Conservation (phyloP, 1,284 basidiomycete genomes). For the Ustilago xerochloae region DNA sequence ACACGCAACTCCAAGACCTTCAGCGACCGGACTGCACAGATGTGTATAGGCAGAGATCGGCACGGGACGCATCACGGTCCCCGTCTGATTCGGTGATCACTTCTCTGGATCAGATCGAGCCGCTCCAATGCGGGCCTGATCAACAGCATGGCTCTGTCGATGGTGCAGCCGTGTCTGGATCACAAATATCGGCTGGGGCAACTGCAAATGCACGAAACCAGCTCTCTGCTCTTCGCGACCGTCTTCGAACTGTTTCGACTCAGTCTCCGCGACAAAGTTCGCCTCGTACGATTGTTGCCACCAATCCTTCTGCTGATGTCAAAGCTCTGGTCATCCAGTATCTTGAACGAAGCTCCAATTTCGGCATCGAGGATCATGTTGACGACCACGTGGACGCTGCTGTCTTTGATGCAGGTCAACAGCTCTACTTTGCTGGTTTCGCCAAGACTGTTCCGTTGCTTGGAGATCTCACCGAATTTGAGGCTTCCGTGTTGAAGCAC, state of each 20-base stretch:
- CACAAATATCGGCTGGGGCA: neutral
- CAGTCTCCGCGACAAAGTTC: too few relatives aligned
- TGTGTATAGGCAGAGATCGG: too few relatives aligned
- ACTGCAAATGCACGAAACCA: neutral
- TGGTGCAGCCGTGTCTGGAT: too few relatives aligned
- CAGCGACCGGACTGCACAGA: neutral
- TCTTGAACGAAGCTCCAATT: too few relatives aligned
- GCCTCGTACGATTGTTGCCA: too few relatives aligned
- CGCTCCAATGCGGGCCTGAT: neutral
- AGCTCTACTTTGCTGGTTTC: constrained; percentile 11
- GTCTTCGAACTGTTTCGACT: constrained; percentile 1
- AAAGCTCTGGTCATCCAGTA: too few relatives aligned
- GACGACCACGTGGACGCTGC: constrained; percentile 2
- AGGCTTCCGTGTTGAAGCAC: neutral
- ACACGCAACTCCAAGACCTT: neutral
- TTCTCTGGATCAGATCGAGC: constrained; percentile 3
- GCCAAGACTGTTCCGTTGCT: constrained; percentile 12
- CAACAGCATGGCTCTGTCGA: neutral
- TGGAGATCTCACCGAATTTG: constrained; percentile 3
- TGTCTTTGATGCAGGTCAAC: neutral
- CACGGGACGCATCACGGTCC: too few relatives aligned
- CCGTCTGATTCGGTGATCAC: neutral
- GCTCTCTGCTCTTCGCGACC: constrained; percentile 8
- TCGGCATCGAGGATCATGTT: neutral
- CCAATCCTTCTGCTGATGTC: too few relatives aligned